These are phyloP conservation scores for Ophiocordyceps sinensis DNA, from an alignment of 2,329 filamentous ascomycete species.

Conservation along the genomic window DNA sequence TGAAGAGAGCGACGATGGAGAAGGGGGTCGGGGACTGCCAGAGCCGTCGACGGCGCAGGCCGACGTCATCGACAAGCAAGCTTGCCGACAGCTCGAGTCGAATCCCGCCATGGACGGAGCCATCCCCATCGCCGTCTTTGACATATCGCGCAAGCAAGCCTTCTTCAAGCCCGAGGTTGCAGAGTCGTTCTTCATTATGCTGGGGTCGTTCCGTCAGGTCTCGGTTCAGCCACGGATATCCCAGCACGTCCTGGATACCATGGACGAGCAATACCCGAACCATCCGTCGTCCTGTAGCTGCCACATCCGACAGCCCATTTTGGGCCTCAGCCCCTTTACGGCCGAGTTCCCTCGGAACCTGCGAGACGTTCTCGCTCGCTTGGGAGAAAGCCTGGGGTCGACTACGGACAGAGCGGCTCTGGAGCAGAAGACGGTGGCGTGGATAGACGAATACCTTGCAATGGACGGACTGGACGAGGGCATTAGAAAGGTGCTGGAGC, in stretches of 20 bases:
- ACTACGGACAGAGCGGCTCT: slow-evolving; percentile 32
- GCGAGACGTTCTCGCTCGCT: slow-evolving; percentile 44
- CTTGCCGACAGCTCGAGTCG: slow-evolving; percentile 41
- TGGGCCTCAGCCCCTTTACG: slow-evolving; percentile 48
- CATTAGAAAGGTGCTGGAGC: slow-evolving; percentile 39
- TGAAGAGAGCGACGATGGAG: slow-evolving; percentile 30
- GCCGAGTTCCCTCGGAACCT: slow-evolving; percentile 61
- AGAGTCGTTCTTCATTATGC: slow-evolving; percentile 67
- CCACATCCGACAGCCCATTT: slow-evolving; percentile 54
- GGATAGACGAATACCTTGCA: slow-evolving; percentile 39
- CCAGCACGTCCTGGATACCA: slow-evolving; percentile 54
- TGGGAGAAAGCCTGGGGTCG: slow-evolving; percentile 36
- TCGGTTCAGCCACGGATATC: slow-evolving; percentile 52
- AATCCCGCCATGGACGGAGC: slow-evolving; percentile 85
- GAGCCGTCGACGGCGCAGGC: slow-evolving; percentile 25
- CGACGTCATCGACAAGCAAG: slow-evolving; percentile 31
- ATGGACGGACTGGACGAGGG: slow-evolving; percentile 37
- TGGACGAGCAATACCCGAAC: slow-evolving; percentile 45
- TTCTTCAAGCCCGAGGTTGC: slow-evolving; percentile 52
- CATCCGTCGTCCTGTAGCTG: slow-evolving; percentile 54
- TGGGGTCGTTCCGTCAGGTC: slow-evolving; percentile 53
- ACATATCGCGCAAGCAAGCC: slow-evolving; percentile 67
- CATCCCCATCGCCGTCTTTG: slow-evolving; percentile 85
- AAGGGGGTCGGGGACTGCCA: slow-evolving; percentile 28
- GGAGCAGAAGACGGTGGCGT: slow-evolving; percentile 32